Base-by-base conservation (phyloP, 805 yeast species). In the Scheffersomyces coipomensis region DNA sequence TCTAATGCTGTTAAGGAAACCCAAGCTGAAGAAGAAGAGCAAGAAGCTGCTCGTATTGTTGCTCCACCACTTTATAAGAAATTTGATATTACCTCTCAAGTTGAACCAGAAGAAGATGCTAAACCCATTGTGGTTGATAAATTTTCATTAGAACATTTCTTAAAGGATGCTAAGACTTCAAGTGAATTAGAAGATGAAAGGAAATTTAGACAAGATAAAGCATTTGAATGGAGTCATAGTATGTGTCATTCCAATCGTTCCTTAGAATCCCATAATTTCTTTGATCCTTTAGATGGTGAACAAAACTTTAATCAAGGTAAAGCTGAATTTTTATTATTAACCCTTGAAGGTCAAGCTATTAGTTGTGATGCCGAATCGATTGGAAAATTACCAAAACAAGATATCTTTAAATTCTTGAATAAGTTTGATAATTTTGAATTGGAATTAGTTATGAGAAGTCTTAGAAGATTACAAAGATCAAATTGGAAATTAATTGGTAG, bases 401-500 rank as follows among this genome's bases (percentile, higher is more conserved):
- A 75, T 42, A 52, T 74, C 38, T 62, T 75, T 29, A 51, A 64
- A 4, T 55, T 73, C 19, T 60, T 75, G 34, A 58, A 60, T 19
- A 58, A 56, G 10, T 53, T 78, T 33, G 40, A 52, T 5, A 66
- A 70, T 24, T 27, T 41, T 1, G 66, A 69, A 10, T 61, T 73
- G 31, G 64, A 59, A 18, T 35, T 46, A 12, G 62, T 64, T 21
- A 53, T 67, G 34, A 59, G 61, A 15, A 42, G 50, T 6, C 58
- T 81, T 7, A 66, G 63, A 34, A 66, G 58, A 42, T 60, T 80
- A 31, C 75, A 77, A 38, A 58, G 54, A 18, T 53, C 57, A 17
- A 68, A 68, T 10, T 83, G 84, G 85, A 66, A 59, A 39, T 63
- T 81, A n/a, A 61, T 79, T 24, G 86, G 81, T 3, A 71, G 78